A percentile compares a stretch with the other conserved stretches of the same genome.
Evolutionary conservation across 23 red algal species (phyloP).

Genomic region (Gracilariopsis chorda): DNA sequence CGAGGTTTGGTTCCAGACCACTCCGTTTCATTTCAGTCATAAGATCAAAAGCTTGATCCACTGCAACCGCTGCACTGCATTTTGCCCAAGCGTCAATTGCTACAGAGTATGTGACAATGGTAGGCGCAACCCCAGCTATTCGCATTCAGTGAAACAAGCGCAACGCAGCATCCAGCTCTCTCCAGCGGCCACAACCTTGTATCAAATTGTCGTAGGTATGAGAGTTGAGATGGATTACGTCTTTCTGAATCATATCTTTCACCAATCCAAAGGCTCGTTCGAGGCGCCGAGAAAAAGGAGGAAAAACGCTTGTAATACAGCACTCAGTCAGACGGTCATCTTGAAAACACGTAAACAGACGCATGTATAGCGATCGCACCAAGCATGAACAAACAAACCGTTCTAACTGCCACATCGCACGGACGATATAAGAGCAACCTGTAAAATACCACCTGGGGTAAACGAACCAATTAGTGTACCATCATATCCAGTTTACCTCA

Average conservation of each 20-base stretch:
- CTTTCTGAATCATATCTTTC: slow-evolving; percentile 67
- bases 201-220: slow-evolving; percentile 71
- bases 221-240: slow-evolving; percentile 57
- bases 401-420: too few relatives aligned
- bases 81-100: slow-evolving; percentile 69
- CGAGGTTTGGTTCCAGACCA: slow-evolving; percentile 66
- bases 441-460: too few relatives aligned
- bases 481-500: too few relatives aligned
- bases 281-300: slow-evolving; percentile 51
- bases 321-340: too few relatives aligned
- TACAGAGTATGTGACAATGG: slow-evolving; percentile 62
- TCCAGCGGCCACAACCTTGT: slow-evolving; percentile 64
- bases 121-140: slow-evolving; percentile 49
- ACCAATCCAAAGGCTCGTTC: slow-evolving; percentile 81
- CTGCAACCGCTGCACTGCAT: slow-evolving; percentile 30
- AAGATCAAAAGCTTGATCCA: slow-evolving; percentile 30
- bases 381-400: too few relatives aligned
- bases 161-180: slow-evolving; percentile 58
- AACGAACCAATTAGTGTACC: too few relatives aligned
- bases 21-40: slow-evolving; percentile 40
- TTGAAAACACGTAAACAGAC: too few relatives aligned
- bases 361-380: too few relatives aligned
- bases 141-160: slow-evolving; percentile 57
- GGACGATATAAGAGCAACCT: too few relatives aligned
- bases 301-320: too few relatives aligned